Percentiles rank a stretch among this genome's conserved stretches.
These are phyloP conservation scores for Ilyonectria robusta DNA, from an alignment of 2,329 filamentous ascomycete genomes.

Conservation along the genomic window DNA sequence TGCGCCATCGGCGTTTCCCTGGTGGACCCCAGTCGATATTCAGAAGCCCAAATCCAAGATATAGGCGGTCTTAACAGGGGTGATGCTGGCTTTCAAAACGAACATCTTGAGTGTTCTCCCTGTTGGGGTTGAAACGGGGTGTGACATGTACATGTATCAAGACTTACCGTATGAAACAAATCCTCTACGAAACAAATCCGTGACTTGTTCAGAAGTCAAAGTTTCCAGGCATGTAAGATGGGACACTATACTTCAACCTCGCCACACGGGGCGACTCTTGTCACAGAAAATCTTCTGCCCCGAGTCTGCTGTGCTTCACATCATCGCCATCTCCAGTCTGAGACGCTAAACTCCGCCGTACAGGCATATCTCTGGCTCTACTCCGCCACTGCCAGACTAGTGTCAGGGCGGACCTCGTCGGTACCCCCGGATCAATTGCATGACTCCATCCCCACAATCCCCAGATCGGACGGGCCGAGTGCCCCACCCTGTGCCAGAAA, in stretches of 20 bases:
- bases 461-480: conserved; percentile 24
- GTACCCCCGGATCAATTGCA: conserved; percentile 20
- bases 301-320: conserved; percentile 3
- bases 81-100: neutral
- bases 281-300: conserved; percentile 7
- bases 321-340: conserved; percentile 2
- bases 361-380: neutral
- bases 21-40: conserved; percentile 71
- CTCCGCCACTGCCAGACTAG: neutral
- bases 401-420: neutral
- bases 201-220: conserved; percentile 4
- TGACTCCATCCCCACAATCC: conserved; percentile 27
- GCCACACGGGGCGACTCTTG: neutral
- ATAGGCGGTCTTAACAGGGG: conserved; percentile 13
- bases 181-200: conserved; percentile 13
- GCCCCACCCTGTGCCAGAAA: conserved; percentile 34
- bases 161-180: conserved; percentile 13
- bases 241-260: neutral
- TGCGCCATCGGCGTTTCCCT: conserved; percentile 73
- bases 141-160: neutral
- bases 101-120: neutral
- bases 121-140: neutral
- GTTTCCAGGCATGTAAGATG: conserved; percentile 2
- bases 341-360: conserved; percentile 25
- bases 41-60: conserved; percentile 46